A percentile compares a stretch with the other conserved stretches of the same genome.
These are phyloP conservation scores for Phytophthora foliorum DNA, from an alignment of 352 stramenopile genomes.

Conservation along the genomic window DNA sequence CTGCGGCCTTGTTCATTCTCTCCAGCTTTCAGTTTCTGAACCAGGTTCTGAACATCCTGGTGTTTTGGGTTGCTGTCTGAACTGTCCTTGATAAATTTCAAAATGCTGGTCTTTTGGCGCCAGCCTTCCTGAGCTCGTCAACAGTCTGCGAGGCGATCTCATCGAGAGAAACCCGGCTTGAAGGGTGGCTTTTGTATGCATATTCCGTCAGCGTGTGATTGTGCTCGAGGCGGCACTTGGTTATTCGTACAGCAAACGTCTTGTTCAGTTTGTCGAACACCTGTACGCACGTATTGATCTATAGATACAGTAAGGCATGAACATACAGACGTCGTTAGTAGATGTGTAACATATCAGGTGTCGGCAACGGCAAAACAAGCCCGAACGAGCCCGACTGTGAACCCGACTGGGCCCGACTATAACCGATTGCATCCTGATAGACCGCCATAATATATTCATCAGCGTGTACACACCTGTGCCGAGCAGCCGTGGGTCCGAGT, in stretches of 20 bases:
- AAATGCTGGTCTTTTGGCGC: slow-evolving; percentile 5
- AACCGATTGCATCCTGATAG: background rate
- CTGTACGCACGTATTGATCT: slow-evolving; percentile 15
- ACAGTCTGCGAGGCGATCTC: background rate
- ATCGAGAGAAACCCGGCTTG: background rate
- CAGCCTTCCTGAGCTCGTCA: background rate
- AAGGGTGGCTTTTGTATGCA: background rate
- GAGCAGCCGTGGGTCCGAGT: background rate
- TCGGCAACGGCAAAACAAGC: too few relatives aligned
- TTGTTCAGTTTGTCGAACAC: background rate
- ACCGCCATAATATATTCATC: too few relatives aligned
- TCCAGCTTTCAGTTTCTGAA: too few relatives aligned
- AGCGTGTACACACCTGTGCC: background rate
- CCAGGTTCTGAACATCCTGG: too few relatives aligned
- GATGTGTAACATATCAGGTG: background rate
- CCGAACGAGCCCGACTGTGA: background rate
- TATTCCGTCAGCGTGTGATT: too few relatives aligned
- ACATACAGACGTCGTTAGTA: background rate
- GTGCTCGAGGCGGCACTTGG: background rate
- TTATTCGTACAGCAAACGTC: slow-evolving; percentile 8
- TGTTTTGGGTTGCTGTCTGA: background rate
- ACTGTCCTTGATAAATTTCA: slow-evolving; percentile 7
- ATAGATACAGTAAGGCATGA: background rate
- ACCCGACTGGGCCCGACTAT: background rate
- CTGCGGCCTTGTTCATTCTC: too few relatives aligned